Evolutionary conservation across 1,284 basidiomycete genomes (phyloP), one percentile per base, ranked within the genome.

Genomic region (Tausonia pullulans): DNA sequence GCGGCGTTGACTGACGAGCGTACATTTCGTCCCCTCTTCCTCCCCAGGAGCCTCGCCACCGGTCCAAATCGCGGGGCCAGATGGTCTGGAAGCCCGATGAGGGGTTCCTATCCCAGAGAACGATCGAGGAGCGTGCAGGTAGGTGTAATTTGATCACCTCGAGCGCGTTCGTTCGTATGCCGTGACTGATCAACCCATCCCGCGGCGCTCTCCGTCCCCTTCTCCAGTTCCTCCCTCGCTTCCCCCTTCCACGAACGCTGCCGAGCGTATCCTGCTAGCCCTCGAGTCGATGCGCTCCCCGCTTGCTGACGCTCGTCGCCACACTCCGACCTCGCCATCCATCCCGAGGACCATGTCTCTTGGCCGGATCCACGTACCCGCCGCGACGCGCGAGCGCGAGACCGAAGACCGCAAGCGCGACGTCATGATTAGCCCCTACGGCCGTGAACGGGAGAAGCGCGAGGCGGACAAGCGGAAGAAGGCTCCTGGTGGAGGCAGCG

Each of bases 401-500:
- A 63, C 70, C 41, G 57, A 70, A 58, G 71, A 68, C 2, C 41
- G 70, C 71, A 58, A 69, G 69, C 40, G 67, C 68, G 27, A 68
- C 71, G 67, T 74, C 9, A 72, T 75, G 70, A 75, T 76, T 56
- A 74, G 73, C 61, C 75, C 75, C 5, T 76, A 76, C 63, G 74
- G 74, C 13, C 69, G 75, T 58, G 68, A 74, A 43, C 70, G 70
- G 51, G 70, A 70, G 46, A 70, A 69, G 16, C 57, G 16, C 16
- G 55, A 58, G 49, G 45, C 51, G 62, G 49, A 56, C 27, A 27
- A 27, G 27, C 27, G 27, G 27, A 27, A 2, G 48, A 56, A 40
- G 40, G 14, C 39, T 8, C 50, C 16, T 14, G 51, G 46, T 4
- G 55, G 54, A 40, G 62, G 62, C 2, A 63, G 62, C n/a, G 55